Evolutionary conservation across 768 basidiomycete genomes (phyloP).

Genomic region (Tricholoma sp.): DNA sequence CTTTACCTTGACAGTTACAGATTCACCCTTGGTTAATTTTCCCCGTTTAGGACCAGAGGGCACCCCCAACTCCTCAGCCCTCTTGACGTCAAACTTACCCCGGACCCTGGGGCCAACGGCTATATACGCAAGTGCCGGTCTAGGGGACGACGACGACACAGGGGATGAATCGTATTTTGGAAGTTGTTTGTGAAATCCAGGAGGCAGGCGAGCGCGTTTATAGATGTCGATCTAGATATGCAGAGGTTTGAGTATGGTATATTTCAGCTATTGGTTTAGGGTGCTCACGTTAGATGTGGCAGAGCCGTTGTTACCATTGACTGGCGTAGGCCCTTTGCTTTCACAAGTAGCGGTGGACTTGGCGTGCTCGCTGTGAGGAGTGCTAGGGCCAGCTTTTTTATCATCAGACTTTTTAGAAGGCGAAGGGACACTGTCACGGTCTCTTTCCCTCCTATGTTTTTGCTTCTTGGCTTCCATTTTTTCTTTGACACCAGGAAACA

Average conservation of each 20-base stretch:
- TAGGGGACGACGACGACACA: constrained; percentile 11
- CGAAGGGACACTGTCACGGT: neutral
- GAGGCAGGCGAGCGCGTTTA: constrained; percentile 23
- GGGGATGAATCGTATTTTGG: constrained; percentile 26
- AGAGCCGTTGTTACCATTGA: neutral
- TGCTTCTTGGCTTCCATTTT: constrained; percentile 7
- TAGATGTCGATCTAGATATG: constrained; percentile 23
- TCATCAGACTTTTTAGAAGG: neutral
- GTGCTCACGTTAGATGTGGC: neutral
- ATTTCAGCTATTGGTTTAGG: neutral
- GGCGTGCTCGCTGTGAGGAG: neutral
- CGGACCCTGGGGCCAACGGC: constrained; percentile 48
- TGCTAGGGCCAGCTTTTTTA: neutral
- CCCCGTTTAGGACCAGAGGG: constrained; percentile 53
- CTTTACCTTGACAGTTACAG: constrained; percentile 50
- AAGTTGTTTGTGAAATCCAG: constrained; percentile 33
- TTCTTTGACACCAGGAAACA: constrained; percentile 50
- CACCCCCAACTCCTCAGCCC: constrained; percentile 61
- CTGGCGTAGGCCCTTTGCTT: too few relatives aligned
- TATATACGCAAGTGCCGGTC: constrained; percentile 43
- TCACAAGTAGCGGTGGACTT: neutral
- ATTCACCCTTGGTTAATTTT: constrained; percentile 58
- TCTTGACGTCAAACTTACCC: constrained; percentile 68
- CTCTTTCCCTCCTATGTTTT: constrained; percentile 8
- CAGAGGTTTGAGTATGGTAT: neutral